These are phyloP conservation scores for Fusarium penzigii DNA, from an alignment of 2,329 filamentous ascomycete species.

Conservation along the genomic window DNA sequence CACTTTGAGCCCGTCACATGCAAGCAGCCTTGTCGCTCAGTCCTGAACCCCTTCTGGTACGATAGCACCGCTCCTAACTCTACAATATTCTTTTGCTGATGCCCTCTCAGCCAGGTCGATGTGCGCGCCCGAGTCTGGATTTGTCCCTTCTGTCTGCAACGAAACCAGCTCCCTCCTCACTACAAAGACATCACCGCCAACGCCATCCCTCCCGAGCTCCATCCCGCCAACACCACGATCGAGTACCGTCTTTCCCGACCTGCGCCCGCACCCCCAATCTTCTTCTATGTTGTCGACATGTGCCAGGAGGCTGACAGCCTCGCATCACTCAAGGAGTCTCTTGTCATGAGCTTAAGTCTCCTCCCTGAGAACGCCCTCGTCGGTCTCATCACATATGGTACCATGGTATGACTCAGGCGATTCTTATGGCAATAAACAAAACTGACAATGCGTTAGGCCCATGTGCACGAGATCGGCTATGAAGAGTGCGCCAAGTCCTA, in stretches of 20 bases:
- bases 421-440: background rate
- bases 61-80: slow-evolving; percentile 26
- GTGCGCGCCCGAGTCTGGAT: slow-evolving; percentile 84
- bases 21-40: slow-evolving; percentile 92
- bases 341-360: slow-evolving; percentile 82
- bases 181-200: slow-evolving; percentile 89
- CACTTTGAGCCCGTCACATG: slow-evolving; percentile 97
- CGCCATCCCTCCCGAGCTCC: slow-evolving; percentile 80
- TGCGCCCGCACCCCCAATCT: slow-evolving; percentile 83
- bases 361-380: slow-evolving; percentile 81
- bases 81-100: slow-evolving; percentile 23
- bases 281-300: slow-evolving; percentile 84
- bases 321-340: slow-evolving; percentile 79
- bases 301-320: slow-evolving; percentile 88
- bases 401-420: slow-evolving; percentile 65
- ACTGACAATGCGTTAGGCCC: slow-evolving; percentile 57
- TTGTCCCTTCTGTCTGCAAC: slow-evolving; percentile 82
- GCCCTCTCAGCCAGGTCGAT: slow-evolving; percentile 68
- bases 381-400: slow-evolving; percentile 84
- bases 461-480: slow-evolving; percentile 98
- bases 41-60: slow-evolving; percentile 96
- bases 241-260: slow-evolving; percentile 81
- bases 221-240: slow-evolving; percentile 83
- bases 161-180: slow-evolving; percentile 79
- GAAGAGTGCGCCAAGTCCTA: slow-evolving; percentile 98